Conservation (phyloP, 352 stramenopile genomes). For the Pythium utonaiense region DNA sequence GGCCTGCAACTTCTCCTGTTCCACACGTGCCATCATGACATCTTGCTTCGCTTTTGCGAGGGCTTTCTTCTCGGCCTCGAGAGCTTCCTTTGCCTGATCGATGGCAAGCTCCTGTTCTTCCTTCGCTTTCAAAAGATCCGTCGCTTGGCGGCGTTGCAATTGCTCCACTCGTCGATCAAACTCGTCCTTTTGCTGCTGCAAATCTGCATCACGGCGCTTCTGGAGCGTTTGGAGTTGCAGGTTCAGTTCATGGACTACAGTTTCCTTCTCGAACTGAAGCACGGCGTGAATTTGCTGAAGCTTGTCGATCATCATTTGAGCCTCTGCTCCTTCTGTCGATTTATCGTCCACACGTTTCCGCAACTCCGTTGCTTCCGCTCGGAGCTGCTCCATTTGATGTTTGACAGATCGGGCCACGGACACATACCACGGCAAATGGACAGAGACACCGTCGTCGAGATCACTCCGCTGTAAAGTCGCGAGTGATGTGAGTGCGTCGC, state of each 20-base stretch:
- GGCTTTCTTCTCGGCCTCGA: constrained; percentile 23
- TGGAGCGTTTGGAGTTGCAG: constrained; percentile 42
- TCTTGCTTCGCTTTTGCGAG: constrained; percentile 28
- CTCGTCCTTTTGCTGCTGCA: constrained; percentile 45
- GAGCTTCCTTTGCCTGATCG: constrained; percentile 10
- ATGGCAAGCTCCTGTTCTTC: constrained; percentile 47
- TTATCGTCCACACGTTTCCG: constrained; percentile 24
- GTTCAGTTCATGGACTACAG: constrained; percentile 54
- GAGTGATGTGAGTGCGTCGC: constrained; percentile 33
- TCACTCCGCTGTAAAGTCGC: constrained; percentile 16
- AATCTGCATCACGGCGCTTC: constrained; percentile 52
- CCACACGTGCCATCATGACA: constrained; percentile 14
- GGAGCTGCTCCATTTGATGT: constrained; percentile 24
- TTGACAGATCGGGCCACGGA: constrained; percentile 32
- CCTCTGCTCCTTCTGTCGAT: constrained; percentile 23
- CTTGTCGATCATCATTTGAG: constrained; percentile 23
- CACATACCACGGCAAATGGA: constrained; percentile 62
- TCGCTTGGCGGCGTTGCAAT: constrained; percentile 42
- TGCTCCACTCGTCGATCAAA: constrained; percentile 56
- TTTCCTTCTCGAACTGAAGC: constrained; percentile 71
- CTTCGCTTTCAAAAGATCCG: constrained; percentile 45
- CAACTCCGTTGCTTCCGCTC: constrained; percentile 24
- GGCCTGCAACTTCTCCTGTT: constrained; percentile 32
- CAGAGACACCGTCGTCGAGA: constrained; percentile 27
- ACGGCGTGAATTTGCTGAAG: constrained; percentile 52